Percentiles rank a stretch among this genome's conserved stretches.
These are phyloP conservation scores for Myxozyma kluyveri DNA, from an alignment of 805 yeast genomes.

Conservation along the genomic window DNA sequence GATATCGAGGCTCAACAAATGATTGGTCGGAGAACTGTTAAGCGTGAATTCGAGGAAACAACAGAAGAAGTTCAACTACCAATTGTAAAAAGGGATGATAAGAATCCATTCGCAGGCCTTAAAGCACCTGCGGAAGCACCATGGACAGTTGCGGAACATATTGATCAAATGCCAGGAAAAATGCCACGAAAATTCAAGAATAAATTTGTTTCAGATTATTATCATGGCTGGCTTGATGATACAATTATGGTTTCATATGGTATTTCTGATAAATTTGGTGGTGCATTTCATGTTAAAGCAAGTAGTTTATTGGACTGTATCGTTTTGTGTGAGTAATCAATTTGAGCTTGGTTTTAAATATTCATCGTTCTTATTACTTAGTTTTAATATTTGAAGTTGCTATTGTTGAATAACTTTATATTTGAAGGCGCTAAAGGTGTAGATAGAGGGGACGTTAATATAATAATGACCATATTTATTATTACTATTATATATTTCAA, in stretches of 20 bases:
- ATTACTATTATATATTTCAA: background rate
- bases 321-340: background rate
- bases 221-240: constrained; percentile 28
- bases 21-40: background rate
- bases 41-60: background rate
- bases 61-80: background rate
- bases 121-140: background rate
- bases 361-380: too few species aligned
- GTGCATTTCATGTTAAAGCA: constrained; percentile 18
- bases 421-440: too few species aligned
- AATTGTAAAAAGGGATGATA: too few species aligned
- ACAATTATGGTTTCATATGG: constrained; percentile 21
- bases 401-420: too few species aligned
- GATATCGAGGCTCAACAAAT: too few species aligned
- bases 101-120: background rate
- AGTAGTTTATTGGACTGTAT: constrained; percentile 19
- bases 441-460: too few species aligned
- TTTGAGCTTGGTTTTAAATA: too few species aligned
- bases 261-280: constrained; percentile 11
- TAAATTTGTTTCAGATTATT: constrained; percentile 17
- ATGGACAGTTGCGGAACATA: background rate
- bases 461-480: too few species aligned
- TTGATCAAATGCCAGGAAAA: background rate
- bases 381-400: too few species aligned
- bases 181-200: background rate